Evolutionary conservation across 306 rosid species (phyloP).

Genomic region (Cyclanthera cordifolia): DNA sequence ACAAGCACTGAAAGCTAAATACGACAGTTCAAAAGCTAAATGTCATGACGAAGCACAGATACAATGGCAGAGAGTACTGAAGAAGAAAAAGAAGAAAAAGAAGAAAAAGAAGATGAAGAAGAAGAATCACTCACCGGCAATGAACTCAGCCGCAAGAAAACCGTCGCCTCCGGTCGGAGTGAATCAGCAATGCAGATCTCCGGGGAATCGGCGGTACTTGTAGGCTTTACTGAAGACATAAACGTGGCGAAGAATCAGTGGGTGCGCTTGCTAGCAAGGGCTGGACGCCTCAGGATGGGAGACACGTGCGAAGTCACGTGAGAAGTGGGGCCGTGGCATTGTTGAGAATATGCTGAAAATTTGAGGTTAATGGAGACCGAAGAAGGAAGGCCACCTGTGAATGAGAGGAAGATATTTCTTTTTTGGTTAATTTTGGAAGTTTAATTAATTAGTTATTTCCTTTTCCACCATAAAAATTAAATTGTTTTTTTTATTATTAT

Average conservation of each 20-base stretch:
- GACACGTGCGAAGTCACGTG: neutral
- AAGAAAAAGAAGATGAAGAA: neutral
- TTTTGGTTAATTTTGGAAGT: too few species aligned
- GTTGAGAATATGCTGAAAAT: neutral
- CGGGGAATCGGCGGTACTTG: neutral
- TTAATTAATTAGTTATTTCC: too few species aligned
- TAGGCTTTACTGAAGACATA: neutral
- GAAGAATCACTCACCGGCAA: neutral
- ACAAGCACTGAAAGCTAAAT: neutral
- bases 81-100: neutral
- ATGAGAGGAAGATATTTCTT: neutral
- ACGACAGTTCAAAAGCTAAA: too few species aligned
- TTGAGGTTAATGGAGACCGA: neutral
- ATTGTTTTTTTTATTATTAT: neutral
- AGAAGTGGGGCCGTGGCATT: conserved; percentile 2
- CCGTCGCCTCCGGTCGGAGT: neutral
- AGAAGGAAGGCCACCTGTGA: neutral
- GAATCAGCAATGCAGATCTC: neutral
- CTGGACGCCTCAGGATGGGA: neutral
- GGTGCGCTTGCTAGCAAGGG: neutral
- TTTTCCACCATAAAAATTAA: too few species aligned
- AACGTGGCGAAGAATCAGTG: conserved; percentile 9
- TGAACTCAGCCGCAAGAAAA: neutral
- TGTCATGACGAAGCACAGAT: neutral
- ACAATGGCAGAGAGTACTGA: neutral